Evolutionary conservation across 768 basidiomycete species (phyloP).

Genomic region (Collybiopsis luxurians): DNA sequence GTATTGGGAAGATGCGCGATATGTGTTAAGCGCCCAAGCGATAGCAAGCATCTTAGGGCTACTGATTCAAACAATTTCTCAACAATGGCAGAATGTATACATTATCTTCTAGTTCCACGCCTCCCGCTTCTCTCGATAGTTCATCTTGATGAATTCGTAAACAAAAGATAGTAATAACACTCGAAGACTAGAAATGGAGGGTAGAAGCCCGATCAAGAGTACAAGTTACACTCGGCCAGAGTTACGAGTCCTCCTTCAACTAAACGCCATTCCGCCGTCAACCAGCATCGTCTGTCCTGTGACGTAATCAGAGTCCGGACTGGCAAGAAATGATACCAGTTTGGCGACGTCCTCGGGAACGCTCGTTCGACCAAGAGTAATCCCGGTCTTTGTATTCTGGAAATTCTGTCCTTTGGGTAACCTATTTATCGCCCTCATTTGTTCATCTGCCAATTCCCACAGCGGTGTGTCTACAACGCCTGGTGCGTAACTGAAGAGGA

Average conservation of each 20-base stretch:
- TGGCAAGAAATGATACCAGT: slow-evolving; percentile 22
- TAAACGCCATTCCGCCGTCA: slow-evolving; percentile 10
- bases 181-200: too few relatives aligned
- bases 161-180: too few relatives aligned
- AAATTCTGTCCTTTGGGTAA: slow-evolving; percentile 8
- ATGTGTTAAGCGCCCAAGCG: too few relatives aligned
- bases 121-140: too few relatives aligned
- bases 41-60: too few relatives aligned
- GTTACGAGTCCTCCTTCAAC: not conserved
- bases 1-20: too few relatives aligned
- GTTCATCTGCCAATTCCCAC: slow-evolving; percentile 8
- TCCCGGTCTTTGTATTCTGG: not conserved
- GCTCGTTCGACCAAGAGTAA: slow-evolving; percentile 13
- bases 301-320: slow-evolving; percentile 24
- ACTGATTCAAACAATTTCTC: too few relatives aligned
- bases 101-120: too few relatives aligned
- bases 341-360: slow-evolving; percentile 22
- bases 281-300: slow-evolving; percentile 17
- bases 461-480: slow-evolving; percentile 6
- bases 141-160: too few relatives aligned
- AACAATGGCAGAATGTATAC: too few relatives aligned
- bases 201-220: too few relatives aligned
- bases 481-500: slow-evolving; percentile 4
- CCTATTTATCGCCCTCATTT: slow-evolving; percentile 5
- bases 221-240: too few relatives aligned